A percentile compares a stretch with the other conserved stretches of the same genome.
These are phyloP conservation scores for Metschnikowia peoriensis DNA, from an alignment of 805 yeast genomes.

Conservation along the genomic window DNA sequence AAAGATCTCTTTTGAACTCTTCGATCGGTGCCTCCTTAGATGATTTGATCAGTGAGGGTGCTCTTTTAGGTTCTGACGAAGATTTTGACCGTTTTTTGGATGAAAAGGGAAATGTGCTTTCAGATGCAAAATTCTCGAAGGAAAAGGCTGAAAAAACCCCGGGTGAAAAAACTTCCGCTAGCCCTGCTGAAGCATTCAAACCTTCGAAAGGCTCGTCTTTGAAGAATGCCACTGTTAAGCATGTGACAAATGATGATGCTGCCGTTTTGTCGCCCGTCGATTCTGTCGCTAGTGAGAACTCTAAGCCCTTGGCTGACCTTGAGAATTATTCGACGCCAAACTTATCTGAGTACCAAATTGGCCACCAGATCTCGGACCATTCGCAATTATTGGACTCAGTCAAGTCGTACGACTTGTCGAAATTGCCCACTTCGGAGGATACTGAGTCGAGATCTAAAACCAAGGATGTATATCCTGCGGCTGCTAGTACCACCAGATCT, in stretches of 20 bases:
- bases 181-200: neutral
- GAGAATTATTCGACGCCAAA: constrained; percentile 41
- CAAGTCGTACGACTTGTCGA: constrained; percentile 34
- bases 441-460: constrained; percentile 17
- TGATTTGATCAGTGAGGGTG: constrained; percentile 48
- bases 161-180: neutral
- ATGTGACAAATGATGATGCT: neutral
- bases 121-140: constrained; percentile 36
- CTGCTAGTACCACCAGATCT: constrained; percentile 5
- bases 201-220: constrained; percentile 1
- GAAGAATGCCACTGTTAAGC: neutral
- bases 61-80: constrained; percentile 49
- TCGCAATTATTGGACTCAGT: constrained; percentile 34
- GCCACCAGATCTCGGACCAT: constrained; percentile 38
- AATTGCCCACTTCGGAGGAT: constrained; percentile 19
- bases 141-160: constrained; percentile 1
- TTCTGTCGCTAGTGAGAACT: neutral
- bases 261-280: constrained; percentile 5
- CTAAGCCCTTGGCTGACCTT: neutral
- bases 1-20: constrained; percentile 17
- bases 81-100: constrained; percentile 53
- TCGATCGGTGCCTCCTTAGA: constrained; percentile 54
- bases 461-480: constrained; percentile 8
- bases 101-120: constrained; percentile 51
- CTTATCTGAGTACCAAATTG: constrained; percentile 44